Conservation (phyloP, 495 filamentous ascomycete species). For the Annulohypoxylon bovei region DNA sequence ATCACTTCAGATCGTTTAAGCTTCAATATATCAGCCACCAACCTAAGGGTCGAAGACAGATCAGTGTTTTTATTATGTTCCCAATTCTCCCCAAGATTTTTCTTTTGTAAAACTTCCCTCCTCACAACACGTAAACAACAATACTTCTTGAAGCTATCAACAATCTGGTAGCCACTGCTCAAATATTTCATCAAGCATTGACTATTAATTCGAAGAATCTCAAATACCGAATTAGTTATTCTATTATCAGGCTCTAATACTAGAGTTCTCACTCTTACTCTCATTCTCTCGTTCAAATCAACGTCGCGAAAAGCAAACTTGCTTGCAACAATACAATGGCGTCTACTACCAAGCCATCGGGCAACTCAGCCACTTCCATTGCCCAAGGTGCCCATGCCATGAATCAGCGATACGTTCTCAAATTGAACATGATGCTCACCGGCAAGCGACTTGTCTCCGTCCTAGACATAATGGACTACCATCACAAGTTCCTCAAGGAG, state of each 20-base stretch:
- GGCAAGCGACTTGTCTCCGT: not conserved
- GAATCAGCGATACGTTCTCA: too few species aligned
- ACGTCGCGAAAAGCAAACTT: not conserved
- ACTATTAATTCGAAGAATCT: not conserved
- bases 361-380: not conserved
- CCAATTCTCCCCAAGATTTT: not conserved
- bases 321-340: not conserved
- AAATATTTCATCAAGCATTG: not conserved
- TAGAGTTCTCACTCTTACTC: not conserved
- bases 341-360: not conserved
- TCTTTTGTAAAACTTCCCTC: not conserved
- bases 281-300: too few species aligned
- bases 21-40: too few species aligned
- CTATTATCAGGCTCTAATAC: not conserved
- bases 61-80: not conserved
- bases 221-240: not conserved
- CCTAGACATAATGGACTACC: not conserved
- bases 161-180: not conserved
- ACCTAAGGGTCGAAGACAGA: too few species aligned
- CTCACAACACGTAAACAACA: not conserved
- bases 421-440: too few species aligned
- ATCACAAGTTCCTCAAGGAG: not conserved
- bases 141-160: not conserved
- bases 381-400: too few species aligned
- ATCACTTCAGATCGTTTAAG: too few species aligned